Percentiles rank a stretch among this genome's conserved stretches.
These are phyloP conservation scores for Dactylellina haptotyla DNA, from an alignment of 2,329 filamentous ascomycete genomes.

Conservation along the genomic window DNA sequence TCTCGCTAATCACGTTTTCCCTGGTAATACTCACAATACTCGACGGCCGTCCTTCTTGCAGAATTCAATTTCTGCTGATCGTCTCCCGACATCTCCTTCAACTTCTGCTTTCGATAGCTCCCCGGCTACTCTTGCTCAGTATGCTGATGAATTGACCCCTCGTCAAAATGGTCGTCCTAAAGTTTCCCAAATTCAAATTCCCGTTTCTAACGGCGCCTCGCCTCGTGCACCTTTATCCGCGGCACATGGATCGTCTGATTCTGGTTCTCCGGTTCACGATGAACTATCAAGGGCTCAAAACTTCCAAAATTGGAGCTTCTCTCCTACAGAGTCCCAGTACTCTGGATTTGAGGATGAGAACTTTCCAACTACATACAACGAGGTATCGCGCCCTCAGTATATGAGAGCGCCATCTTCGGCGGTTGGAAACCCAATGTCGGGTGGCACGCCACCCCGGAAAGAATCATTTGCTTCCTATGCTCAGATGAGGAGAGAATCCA, in stretches of 20 bases:
- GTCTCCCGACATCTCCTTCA: conserved; percentile 28
- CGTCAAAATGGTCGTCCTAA: conserved; percentile 16
- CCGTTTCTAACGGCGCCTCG: conserved; percentile 14
- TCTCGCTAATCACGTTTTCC: conserved; percentile 28
- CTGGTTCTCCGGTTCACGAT: conserved; percentile 19
- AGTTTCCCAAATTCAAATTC: conserved; percentile 37
- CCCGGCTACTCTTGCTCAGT: conserved; percentile 20
- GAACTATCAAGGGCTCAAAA: conserved; percentile 5
- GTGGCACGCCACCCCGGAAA: conserved; percentile 14
- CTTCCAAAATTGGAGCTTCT: conserved; percentile 43
- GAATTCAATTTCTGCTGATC: conserved; percentile 28
- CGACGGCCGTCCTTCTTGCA: conserved; percentile 49
- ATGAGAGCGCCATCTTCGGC: conserved; percentile 46
- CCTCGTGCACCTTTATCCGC: conserved; percentile 32
- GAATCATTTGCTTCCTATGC: conserved; percentile 43
- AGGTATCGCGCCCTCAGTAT: conserved; percentile 34
- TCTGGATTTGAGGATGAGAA: conserved; percentile 3
- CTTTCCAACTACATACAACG: conserved; percentile 36
- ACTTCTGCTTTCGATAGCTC: conserved; percentile 34
- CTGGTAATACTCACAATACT: conserved; percentile 14
- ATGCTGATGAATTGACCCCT: conserved; percentile 31
- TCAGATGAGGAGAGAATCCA: conserved; percentile 42
- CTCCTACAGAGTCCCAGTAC: neutral
- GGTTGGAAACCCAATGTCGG: conserved; percentile 25
- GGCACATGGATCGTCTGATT: conserved; percentile 4